These are phyloP conservation scores for Aspergillus pseudoterreus DNA, from an alignment of 2,329 filamentous ascomycete species.

Conservation along the genomic window DNA sequence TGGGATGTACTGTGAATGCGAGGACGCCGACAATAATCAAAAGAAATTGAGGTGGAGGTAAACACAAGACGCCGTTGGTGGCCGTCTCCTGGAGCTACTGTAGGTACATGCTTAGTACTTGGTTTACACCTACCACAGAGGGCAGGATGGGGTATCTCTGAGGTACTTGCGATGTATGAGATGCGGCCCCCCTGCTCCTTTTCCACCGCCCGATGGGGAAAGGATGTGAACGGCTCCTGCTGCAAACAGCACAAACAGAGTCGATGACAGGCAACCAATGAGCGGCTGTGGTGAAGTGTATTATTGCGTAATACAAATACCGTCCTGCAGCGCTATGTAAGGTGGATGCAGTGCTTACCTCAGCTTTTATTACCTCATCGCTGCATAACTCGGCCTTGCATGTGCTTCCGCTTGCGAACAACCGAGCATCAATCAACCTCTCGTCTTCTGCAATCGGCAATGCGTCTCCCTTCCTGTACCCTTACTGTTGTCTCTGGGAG, in stretches of 20 bases:
- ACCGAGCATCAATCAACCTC: slow-evolving; percentile 1
- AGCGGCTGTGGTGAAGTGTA: too few species aligned
- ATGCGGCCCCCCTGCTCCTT: slow-evolving; percentile 20
- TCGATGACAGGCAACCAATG: background rate
- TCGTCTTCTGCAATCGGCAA: slow-evolving; percentile 9
- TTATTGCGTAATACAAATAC: background rate
- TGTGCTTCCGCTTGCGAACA: slow-evolving; percentile 11
- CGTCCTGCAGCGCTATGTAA: background rate
- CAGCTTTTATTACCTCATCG: background rate
- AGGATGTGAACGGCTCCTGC: background rate
- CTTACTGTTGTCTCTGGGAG: slow-evolving; percentile 1
- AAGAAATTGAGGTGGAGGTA: background rate
- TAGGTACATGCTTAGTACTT: background rate
- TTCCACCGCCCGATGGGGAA: slow-evolving; percentile 6
- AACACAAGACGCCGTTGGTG: background rate
- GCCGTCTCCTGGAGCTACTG: background rate
- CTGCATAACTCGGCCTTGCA: slow-evolving; percentile 3
- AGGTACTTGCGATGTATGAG: background rate
- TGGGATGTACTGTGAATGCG: background rate
- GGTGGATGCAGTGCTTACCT: background rate
- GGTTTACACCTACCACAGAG: background rate
- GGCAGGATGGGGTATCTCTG: background rate
- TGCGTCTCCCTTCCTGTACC: slow-evolving; percentile 8
- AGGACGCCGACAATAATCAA: background rate
- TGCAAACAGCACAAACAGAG: slow-evolving; percentile 22